Conservation (phyloP, 2,329 filamentous ascomycete species). For the Sclerotinia subarctica region DNA sequence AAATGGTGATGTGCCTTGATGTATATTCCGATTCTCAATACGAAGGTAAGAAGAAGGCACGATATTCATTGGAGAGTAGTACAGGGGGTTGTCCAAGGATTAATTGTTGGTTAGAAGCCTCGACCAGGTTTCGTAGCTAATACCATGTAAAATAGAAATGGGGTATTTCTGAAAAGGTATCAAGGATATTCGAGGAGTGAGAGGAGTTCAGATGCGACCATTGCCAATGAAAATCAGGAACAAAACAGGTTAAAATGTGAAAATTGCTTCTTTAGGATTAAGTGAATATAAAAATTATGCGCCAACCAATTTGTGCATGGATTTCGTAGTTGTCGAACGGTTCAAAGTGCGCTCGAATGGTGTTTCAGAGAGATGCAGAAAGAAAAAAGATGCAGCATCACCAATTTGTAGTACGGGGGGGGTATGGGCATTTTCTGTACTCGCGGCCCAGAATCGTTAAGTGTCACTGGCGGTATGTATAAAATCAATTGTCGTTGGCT, state of each 20-base stretch:
- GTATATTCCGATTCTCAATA: conserved; percentile 14
- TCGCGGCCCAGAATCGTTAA: not conserved
- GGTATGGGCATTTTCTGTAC: not conserved
- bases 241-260: not conserved
- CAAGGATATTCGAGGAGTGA: not conserved
- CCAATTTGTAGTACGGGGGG: not conserved
- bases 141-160: conserved; percentile 12
- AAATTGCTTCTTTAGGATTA: conserved; percentile 7
- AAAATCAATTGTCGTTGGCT: conserved; percentile 1
- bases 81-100: conserved; percentile 4
- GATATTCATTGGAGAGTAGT: conserved; percentile 5
- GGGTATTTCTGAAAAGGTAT: not conserved
- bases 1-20: conserved; percentile 12
- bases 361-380: conserved; percentile 19
- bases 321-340: not conserved
- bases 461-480: not conserved
- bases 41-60: conserved; percentile 9
- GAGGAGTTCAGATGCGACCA: not conserved
- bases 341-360: not conserved
- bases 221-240: conserved; percentile 7
- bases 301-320: conserved; percentile 8
- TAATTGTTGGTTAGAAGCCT: conserved; percentile 11
- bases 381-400: conserved; percentile 15
- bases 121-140: conserved; percentile 6
- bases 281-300: conserved; percentile 5